These are phyloP conservation scores for Gynochthodes officinalis DNA, from an alignment of 257 asterid species.

Conservation along the genomic window DNA sequence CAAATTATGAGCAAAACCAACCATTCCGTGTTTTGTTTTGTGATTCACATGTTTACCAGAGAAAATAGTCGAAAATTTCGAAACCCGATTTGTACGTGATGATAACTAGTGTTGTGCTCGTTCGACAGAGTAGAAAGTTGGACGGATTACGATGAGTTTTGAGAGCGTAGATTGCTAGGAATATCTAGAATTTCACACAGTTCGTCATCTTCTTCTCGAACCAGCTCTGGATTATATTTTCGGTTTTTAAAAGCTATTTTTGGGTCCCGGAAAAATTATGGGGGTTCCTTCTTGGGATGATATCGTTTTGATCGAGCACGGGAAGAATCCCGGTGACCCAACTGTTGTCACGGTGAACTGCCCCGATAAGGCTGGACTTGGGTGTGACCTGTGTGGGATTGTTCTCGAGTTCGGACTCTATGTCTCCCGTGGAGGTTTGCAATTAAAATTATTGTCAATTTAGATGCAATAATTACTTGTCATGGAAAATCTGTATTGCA, in stretches of 20 bases:
- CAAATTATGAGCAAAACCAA: no score
- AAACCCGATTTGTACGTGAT: neutral
- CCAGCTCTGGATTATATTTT: neutral
- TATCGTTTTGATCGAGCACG: slow-evolving; percentile 38
- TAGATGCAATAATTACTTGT: neutral
- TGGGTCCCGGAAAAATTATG: slow-evolving; percentile 24
- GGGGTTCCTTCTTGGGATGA: slow-evolving; percentile 47
- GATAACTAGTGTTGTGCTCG: neutral
- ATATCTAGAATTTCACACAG: neutral
- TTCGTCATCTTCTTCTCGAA: neutral
- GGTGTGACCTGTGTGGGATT: slow-evolving; percentile 41
- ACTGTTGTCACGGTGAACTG: slow-evolving; percentile 46
- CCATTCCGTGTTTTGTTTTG: neutral
- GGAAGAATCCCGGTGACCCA: slow-evolving; percentile 37
- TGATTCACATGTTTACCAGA: neutral
- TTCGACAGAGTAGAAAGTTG: no score
- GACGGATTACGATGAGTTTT: neutral
- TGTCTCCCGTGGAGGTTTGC: slow-evolving; percentile 40
- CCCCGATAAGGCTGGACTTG: slow-evolving; percentile 51
- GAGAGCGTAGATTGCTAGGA: neutral
- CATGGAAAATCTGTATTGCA: neutral
- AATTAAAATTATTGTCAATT: neutral
- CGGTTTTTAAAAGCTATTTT: neutral
- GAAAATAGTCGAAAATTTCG: no score
- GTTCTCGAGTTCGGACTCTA: slow-evolving; percentile 50